Evolutionary conservation across 225 moss, liverwort and hornwort species (phyloP), one percentile per base, ranked within the genome.

Genomic region (Takakia lepidozioides): DNA sequence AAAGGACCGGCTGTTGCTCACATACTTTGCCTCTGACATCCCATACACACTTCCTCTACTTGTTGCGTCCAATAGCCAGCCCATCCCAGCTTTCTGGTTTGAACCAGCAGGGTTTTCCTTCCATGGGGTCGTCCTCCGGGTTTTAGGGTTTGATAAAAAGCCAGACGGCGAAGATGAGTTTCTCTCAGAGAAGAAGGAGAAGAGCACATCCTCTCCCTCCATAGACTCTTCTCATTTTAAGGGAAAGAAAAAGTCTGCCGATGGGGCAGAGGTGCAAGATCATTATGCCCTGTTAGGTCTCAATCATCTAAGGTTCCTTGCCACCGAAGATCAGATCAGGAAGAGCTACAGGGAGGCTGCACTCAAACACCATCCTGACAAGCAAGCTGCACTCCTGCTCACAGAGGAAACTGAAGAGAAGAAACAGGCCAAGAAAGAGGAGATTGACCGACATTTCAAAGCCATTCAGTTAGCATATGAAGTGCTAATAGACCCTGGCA

Each of bases 291-390:
- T 98, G 53, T 41, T 98, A 46, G 90, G 90, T 23, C 63, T 98
- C 2, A 81, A 87, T 46, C 95, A 98, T 61, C 69, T 98, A 10
- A 75, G 95, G 30, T 98, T 90, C 46, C 52, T 98, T 49, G 95
- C 95, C 8, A 85, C 90, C 2, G 95, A 98, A 45, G 95, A 98
- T 54, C 95, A 98, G 71, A 90, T 98, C 65, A 86, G 90, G 42
- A 98, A 98, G 68, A 87, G 87, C 45, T 98, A 98, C 38, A 77
- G 95, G 57, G 95, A 98, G 67, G 80, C 89, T 47, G 95, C 95
- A 23, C 35, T 98, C 1, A 98, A 90, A 46, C 85, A 98, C 60
- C 95, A 98, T 23, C 95, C 95, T 8, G 95, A 98, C 57, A 98
- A 98, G 77, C 95, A 98, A 56, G 90, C 90, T 24, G 46, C 70